phyloP scores from a whole-genome alignment of 148 eudicot genomes.

The Vaccinium myrtillus region DNA sequence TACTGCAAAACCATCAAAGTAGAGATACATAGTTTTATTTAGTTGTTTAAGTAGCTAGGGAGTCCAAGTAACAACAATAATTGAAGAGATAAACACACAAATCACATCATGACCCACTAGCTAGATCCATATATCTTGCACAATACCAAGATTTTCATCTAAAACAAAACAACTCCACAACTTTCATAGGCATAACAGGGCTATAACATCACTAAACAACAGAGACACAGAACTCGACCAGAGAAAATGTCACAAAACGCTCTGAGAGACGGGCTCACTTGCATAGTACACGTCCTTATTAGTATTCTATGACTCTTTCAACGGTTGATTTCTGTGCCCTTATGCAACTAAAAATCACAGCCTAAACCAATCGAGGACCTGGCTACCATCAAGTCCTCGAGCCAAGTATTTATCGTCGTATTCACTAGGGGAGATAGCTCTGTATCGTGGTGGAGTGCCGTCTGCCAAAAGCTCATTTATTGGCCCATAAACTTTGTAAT shows the following conservation, averaged over 20 bases:
- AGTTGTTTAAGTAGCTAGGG: neutral
- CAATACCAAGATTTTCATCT: neutral
- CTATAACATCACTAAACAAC: neutral
- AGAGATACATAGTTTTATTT: neutral
- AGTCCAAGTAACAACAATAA: neutral
- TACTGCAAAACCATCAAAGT: neutral
- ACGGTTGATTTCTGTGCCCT: neutral
- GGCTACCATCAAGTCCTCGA: neutral
- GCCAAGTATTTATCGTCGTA: neutral
- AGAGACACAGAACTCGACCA: neutral
- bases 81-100: too few relatives aligned
- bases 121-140: neutral
- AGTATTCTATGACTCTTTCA: neutral
- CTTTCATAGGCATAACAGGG: neutral
- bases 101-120: too few relatives aligned
- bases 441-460: neutral
- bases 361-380: neutral
- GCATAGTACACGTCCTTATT: neutral
- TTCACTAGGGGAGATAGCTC: neutral
- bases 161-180: neutral
- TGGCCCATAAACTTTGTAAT: neutral
- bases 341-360: neutral
- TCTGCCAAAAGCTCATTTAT: neutral
- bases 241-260: neutral
- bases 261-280: neutral